Evolutionary conservation across 129 eudicot species (phyloP).

Genomic region (Gnaphalium uliginosum): DNA sequence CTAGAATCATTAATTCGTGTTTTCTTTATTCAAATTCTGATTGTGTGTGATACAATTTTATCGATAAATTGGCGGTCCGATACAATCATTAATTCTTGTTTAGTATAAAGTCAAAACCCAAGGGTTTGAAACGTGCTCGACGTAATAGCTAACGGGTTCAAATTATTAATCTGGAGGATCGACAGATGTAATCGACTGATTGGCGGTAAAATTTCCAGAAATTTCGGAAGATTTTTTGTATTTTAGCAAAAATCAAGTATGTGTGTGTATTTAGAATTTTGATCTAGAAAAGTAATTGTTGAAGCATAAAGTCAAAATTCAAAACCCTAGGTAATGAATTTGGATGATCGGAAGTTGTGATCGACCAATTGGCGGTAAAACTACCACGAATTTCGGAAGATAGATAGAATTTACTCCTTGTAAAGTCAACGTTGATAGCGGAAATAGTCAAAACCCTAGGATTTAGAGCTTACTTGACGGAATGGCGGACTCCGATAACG

Average conservation of each 20-base stretch:
- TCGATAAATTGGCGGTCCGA: not conserved
- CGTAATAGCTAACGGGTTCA: not conserved
- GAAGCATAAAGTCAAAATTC: not conserved
- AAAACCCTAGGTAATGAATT: not conserved
- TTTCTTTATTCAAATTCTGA: not conserved
- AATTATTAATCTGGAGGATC: not conserved
- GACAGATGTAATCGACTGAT: not conserved
- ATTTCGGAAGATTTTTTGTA: not conserved
- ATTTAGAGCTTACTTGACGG: not conserved
- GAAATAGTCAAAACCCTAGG: constrained; percentile 15
- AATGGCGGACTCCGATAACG: constrained; percentile 72
- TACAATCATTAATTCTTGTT: no score
- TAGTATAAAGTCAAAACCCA: not conserved
- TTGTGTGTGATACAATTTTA: not conserved
- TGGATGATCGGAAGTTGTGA: not conserved
- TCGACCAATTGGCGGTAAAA: not conserved
- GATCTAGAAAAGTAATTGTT: not conserved
- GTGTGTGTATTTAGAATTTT: not conserved
- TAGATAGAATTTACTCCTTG: not conserved
- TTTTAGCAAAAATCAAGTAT: not conserved
- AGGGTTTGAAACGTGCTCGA: not conserved
- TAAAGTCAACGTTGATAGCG: not conserved
- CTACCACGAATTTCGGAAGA: not conserved
- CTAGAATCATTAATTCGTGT: not conserved
- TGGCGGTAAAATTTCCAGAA: not conserved